These are phyloP conservation scores for Baorangia bicolor DNA, from an alignment of 768 basidiomycete species.

Conservation along the genomic window DNA sequence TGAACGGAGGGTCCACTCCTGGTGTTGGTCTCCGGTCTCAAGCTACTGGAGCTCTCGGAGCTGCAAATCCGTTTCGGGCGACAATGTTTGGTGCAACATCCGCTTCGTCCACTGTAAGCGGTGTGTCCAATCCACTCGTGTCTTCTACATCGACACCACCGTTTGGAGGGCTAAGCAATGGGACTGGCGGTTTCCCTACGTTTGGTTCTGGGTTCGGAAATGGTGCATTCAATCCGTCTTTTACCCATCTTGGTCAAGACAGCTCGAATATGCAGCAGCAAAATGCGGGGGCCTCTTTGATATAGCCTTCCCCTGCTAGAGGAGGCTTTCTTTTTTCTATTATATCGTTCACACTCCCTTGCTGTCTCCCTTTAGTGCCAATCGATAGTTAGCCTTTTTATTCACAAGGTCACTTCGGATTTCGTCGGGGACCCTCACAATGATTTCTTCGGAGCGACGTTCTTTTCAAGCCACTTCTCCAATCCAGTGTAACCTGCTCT, in stretches of 20 bases:
- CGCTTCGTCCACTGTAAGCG: slow-evolving; percentile 6
- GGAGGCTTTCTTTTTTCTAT: neutral
- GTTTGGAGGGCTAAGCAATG: slow-evolving; percentile 23
- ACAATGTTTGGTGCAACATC: slow-evolving; percentile 50
- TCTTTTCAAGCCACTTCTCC: neutral
- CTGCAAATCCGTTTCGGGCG: slow-evolving; percentile 64
- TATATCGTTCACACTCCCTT: neutral
- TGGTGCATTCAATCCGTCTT: slow-evolving; percentile 24
- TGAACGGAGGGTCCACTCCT: slow-evolving; percentile 28
- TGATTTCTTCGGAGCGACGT: slow-evolving; percentile 6
- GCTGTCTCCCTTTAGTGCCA: neutral
- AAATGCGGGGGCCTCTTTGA: slow-evolving; percentile 47
- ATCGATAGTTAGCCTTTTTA: neutral
- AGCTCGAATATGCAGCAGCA: slow-evolving; percentile 36
- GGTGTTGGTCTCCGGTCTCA: slow-evolving; percentile 57
- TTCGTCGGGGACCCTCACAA: slow-evolving; percentile 8
- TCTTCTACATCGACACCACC: slow-evolving; percentile 28
- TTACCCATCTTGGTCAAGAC: slow-evolving; percentile 20
- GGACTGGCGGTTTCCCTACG: neutral
- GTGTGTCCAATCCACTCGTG: slow-evolving; percentile 7
- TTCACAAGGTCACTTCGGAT: slow-evolving; percentile 7
- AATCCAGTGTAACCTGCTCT: slow-evolving; percentile 23
- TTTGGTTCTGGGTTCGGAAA: slow-evolving; percentile 20
- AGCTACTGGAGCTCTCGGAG: slow-evolving; percentile 51
- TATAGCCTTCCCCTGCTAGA: slow-evolving; percentile 35